Conservation (phyloP, 192 early-diverging fungal genomes). For the Backusella tuberculispora region DNA sequence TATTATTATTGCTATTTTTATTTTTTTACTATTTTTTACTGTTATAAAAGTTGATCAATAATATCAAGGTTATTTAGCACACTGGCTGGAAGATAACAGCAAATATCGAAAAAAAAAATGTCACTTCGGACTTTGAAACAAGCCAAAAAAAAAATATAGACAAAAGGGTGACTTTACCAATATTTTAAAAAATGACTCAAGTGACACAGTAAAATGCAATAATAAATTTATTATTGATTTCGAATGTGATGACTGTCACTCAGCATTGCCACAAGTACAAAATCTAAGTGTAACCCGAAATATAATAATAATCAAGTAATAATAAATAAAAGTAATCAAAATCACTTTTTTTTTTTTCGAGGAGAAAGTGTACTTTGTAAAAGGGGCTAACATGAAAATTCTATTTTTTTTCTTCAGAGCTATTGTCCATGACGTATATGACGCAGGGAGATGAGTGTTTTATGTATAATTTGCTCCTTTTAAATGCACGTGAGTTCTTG, state of each 20-base stretch:
- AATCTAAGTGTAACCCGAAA: not conserved
- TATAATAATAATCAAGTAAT: not conserved
- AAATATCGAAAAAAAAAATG: no score
- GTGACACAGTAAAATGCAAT: no score
- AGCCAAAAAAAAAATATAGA: no score
- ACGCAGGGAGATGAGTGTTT: not conserved
- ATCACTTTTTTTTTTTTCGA: not conserved
- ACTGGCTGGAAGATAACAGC: no score
- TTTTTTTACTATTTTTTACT: not conserved
- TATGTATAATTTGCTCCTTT: conserved; percentile 3
- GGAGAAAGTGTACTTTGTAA: not conserved
- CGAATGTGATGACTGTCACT: not conserved
- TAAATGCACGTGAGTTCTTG: not conserved
- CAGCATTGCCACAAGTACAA: not conserved
- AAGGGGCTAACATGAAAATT: no score
- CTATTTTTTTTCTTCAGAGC: not conserved
- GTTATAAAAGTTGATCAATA: not conserved
- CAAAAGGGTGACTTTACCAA: no score
- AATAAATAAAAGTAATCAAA: no score
- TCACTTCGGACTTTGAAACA: no score
- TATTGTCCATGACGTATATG: not conserved
- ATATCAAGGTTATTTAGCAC: not conserved
- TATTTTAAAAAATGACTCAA: no score
- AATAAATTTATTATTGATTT: no score
- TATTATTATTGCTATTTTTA: not conserved